A percentile compares a stretch with the other conserved stretches of the same genome.
phyloP scores from a whole-genome alignment of 2,329 filamentous ascomycete genomes.

The Alternaria hordeiaustralica region DNA sequence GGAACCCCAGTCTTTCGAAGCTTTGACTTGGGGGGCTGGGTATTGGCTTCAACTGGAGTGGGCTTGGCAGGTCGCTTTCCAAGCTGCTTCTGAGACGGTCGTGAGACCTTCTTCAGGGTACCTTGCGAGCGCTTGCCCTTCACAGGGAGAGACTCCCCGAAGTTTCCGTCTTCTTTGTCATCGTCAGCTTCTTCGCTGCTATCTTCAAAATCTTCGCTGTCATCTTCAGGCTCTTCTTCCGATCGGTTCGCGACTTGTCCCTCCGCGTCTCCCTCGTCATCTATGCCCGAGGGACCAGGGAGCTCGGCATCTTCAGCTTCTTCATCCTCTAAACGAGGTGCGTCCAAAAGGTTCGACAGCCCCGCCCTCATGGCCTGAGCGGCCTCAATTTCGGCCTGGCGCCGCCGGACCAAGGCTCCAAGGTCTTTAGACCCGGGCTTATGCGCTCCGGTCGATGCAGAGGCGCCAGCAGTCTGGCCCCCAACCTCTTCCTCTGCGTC shows the following conservation, averaged over 20 bases:
- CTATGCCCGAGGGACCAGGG: background rate
- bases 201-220: background rate
- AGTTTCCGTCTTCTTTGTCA: background rate
- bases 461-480: background rate
- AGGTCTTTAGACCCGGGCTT: background rate
- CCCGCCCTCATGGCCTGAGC: background rate
- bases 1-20: background rate
- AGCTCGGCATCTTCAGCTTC: background rate
- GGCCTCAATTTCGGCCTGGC: background rate
- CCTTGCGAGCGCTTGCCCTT: background rate
- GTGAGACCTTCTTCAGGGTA: background rate
- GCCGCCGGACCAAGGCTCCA: background rate
- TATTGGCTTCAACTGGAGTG: background rate
- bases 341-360: accelerated
- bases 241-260: background rate
- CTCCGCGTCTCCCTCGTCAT: background rate
- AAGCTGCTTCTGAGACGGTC: background rate
- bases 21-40: background rate
- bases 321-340: background rate
- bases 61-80: background rate
- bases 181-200: background rate
- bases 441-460: background rate
- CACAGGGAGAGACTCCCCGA: background rate
- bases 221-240: background rate
- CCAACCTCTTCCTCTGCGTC: background rate